phyloP scores from a whole-genome alignment of 768 basidiomycete genomes.

The Leccinum fibrillosum region DNA sequence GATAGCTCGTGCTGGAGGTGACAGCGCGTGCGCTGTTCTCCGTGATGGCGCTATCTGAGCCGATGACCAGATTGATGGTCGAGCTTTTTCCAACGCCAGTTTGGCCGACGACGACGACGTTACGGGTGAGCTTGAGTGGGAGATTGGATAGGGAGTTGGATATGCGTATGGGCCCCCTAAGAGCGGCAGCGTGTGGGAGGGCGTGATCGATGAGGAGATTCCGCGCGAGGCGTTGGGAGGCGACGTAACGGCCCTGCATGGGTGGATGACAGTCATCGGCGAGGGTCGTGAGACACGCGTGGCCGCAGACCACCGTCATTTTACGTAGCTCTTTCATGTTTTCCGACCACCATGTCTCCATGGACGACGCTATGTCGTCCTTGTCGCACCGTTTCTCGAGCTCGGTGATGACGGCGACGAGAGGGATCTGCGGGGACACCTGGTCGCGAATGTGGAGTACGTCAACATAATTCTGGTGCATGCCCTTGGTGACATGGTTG shows the following conservation, averaged over 20 bases:
- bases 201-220: slow-evolving; percentile 21
- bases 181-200: slow-evolving; percentile 11
- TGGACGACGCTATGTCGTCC: slow-evolving; percentile 12
- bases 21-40: slow-evolving; percentile 16
- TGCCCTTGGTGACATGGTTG: slow-evolving; percentile 17
- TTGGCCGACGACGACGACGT: slow-evolving; percentile 41
- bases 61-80: slow-evolving; percentile 16
- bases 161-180: background rate
- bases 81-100: slow-evolving; percentile 30
- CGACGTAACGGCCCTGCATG: slow-evolving; percentile 12
- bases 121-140: slow-evolving; percentile 18
- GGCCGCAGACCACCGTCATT: slow-evolving; percentile 15
- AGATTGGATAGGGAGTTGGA: background rate
- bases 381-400: slow-evolving; percentile 20
- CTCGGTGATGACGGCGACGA: slow-evolving; percentile 26
- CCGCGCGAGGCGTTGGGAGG: slow-evolving; percentile 19
- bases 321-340: slow-evolving; percentile 1
- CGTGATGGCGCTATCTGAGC: slow-evolving; percentile 12
- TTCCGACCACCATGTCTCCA: slow-evolving; percentile 24
- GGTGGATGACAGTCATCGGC: slow-evolving; percentile 17
- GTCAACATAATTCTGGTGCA: slow-evolving; percentile 18
- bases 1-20: slow-evolving; percentile 20
- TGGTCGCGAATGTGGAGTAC: slow-evolving; percentile 20
- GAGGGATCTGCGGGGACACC: slow-evolving; percentile 16
- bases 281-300: slow-evolving; percentile 25